These are phyloP conservation scores for Coniferiporia weirii DNA, from an alignment of 1,284 basidiomycete genomes.

Conservation along the genomic window DNA sequence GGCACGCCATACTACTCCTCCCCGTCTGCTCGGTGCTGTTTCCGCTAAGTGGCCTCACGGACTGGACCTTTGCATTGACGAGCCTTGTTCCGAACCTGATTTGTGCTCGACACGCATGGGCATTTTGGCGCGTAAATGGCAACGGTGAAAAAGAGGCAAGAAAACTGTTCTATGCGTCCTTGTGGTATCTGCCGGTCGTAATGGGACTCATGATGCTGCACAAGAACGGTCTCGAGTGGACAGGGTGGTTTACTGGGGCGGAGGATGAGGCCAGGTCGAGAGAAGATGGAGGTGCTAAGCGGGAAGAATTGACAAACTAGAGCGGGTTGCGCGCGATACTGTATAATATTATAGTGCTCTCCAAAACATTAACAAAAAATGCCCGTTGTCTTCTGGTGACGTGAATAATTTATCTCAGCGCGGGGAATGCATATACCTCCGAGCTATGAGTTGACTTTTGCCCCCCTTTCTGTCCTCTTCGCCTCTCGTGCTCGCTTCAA, in stretches of 20 bases:
- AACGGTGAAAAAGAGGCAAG: constrained; percentile 70
- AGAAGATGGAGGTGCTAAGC: neutral
- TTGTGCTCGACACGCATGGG: constrained; percentile 65
- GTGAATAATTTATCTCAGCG: neutral
- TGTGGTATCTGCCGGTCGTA: constrained; percentile 91
- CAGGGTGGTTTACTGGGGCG: constrained; percentile 42
- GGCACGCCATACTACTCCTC: constrained; percentile 79
- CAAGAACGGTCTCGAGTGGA: constrained; percentile 79
- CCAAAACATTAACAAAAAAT: neutral
- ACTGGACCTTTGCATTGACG: constrained; percentile 81
- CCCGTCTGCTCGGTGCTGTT: constrained; percentile 78
- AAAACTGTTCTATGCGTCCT: constrained; percentile 73
- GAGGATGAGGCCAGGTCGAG: constrained; percentile 19
- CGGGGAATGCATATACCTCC: neutral
- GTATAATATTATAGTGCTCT: neutral
- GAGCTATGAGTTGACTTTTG: constrained; percentile 16
- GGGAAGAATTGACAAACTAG: neutral
- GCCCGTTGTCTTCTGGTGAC: neutral
- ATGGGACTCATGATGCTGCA: constrained; percentile 93
- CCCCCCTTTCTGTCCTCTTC: constrained; percentile 29
- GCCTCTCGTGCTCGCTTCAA: constrained; percentile 52
- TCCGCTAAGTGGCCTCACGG: constrained; percentile 84
- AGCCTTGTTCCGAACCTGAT: constrained; percentile 74
- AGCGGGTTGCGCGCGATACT: neutral
- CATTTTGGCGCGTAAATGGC: constrained; percentile 69